A percentile compares a stretch with the other conserved stretches of the same genome.
These are phyloP conservation scores for Pseudomassariella vexata DNA, from an alignment of 2,329 filamentous ascomycete species.

Conservation along the genomic window DNA sequence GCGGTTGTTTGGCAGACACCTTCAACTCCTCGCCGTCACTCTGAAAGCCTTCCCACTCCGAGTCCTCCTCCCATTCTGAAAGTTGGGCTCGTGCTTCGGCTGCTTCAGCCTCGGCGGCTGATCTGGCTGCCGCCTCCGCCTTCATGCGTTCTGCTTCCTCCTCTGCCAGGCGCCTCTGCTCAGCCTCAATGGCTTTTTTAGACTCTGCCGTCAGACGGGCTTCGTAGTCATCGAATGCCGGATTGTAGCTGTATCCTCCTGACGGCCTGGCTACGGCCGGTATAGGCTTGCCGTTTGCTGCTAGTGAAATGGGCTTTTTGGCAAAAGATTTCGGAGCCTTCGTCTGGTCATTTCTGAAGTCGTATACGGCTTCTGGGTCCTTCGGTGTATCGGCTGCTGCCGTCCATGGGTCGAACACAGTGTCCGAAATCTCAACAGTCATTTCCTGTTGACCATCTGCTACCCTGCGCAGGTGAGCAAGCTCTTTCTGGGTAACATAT, in stretches of 20 bases:
- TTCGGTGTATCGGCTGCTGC: conserved; percentile 29
- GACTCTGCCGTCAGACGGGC: conserved; percentile 68
- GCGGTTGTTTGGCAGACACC: conserved; percentile 65
- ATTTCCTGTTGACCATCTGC: conserved; percentile 65
- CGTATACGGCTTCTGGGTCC: conserved; percentile 23
- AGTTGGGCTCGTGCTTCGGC: conserved; percentile 60
- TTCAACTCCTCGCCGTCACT: conserved; percentile 68
- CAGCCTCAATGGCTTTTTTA: conserved; percentile 70
- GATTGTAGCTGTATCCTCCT: conserved; percentile 89
- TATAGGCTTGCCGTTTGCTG: conserved; percentile 73
- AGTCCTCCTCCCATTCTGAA: conserved; percentile 78
- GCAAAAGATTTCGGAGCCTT: conserved; percentile 72
- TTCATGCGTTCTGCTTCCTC: conserved; percentile 62
- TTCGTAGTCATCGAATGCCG: conserved; percentile 80
- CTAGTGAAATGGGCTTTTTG: conserved; percentile 71
- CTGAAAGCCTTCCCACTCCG: conserved; percentile 84
- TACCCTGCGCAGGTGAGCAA: conserved; percentile 69
- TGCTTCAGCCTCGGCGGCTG: conserved; percentile 69
- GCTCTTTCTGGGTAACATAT: conserved; percentile 81
- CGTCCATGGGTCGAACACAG: conserved; percentile 76
- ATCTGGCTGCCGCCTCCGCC: conserved; percentile 61
- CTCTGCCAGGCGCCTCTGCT: conserved; percentile 65
- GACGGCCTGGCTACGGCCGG: conserved; percentile 74
- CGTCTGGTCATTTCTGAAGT: conserved; percentile 43
- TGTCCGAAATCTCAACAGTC: conserved; percentile 51